Conservation (phyloP, 192 early-diverging fungal species). For the Coemansia asiatica region DNA sequence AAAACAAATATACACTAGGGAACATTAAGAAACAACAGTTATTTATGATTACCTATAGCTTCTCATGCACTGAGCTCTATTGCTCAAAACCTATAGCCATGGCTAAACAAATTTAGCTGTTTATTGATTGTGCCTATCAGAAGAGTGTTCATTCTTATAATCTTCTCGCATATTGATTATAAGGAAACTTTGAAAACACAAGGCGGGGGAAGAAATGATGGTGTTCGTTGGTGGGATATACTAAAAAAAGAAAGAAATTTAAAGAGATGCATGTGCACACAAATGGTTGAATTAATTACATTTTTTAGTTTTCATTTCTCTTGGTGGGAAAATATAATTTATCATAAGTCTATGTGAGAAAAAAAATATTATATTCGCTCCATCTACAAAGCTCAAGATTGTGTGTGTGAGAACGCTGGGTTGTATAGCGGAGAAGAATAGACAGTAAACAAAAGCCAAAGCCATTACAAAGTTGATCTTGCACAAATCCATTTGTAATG, state of each 20-base stretch:
- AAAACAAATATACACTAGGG: conserved; percentile 16
- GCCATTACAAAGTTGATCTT: no score
- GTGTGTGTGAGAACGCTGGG: no score
- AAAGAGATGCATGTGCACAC: no score
- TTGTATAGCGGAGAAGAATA: no score
- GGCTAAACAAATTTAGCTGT: not conserved
- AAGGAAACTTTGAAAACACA: conserved; percentile 7
- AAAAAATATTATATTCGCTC: not conserved
- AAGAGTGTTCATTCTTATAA: not conserved
- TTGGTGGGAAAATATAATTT: not conserved
- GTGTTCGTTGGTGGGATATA: no score
- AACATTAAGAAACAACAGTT: conserved; percentile 14
- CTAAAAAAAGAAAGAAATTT: no score
- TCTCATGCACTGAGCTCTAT: not conserved
- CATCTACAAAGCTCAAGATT: no score
- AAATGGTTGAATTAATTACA: no score
- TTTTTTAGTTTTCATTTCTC: no score
- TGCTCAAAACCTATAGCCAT: not conserved
- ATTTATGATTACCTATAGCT: not conserved
- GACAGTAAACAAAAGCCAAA: no score
- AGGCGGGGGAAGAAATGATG: not conserved
- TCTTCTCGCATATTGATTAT: conserved; percentile 3
- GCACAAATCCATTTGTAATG: no score
- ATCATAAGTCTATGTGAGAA: not conserved
- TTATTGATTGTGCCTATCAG: not conserved